Conservation (phyloP, 192 early-diverging fungal genomes). For the Phycomyces nitens region DNA sequence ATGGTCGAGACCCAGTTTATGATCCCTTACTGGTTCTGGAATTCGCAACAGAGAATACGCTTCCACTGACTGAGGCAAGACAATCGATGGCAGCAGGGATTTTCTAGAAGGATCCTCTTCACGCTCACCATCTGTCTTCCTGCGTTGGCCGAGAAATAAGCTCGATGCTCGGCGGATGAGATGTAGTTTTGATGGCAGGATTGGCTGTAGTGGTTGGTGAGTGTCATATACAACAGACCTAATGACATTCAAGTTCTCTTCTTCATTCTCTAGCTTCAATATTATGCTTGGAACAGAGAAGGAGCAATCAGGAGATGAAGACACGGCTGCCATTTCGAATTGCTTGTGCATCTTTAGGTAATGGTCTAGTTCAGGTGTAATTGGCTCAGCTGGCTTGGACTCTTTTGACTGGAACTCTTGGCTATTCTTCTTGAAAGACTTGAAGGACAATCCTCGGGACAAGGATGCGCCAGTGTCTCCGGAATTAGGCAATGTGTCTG, state of each 20-base stretch:
- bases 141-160: neutral
- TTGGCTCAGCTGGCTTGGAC: no score
- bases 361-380: conserved; percentile 29
- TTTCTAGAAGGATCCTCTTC: neutral
- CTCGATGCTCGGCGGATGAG: conserved; percentile 19
- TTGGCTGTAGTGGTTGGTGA: neutral
- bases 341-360: conserved; percentile 41
- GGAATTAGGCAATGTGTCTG: no score
- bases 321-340: conserved; percentile 61
- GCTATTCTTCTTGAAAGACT: neutral
- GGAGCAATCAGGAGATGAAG: conserved; percentile 72
- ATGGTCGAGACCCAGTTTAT: conserved; percentile 13
- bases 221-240: conserved; percentile 16
- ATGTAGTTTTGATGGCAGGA: neutral
- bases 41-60: conserved; percentile 16
- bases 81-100: neutral
- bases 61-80: conserved; percentile 8
- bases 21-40: neutral
- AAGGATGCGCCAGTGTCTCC: neutral
- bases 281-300: conserved; percentile 79
- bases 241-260: conserved; percentile 29
- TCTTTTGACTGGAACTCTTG: no score
- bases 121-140: neutral
- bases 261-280: conserved; percentile 53
- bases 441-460: neutral